phyloP scores from a whole-genome alignment of 306 rosid species.

The Senna tora region DNA sequence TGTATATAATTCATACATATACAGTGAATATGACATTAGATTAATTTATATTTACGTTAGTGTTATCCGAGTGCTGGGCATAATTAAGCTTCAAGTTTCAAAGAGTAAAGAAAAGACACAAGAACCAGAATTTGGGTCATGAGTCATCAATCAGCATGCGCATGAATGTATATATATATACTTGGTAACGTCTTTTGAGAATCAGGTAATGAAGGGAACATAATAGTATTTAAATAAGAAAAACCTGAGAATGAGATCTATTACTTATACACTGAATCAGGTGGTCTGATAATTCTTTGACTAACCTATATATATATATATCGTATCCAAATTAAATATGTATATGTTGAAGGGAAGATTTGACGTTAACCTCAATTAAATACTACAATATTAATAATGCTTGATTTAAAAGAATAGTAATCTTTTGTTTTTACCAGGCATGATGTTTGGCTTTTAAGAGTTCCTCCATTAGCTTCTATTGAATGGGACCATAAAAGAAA shows the following conservation, averaged over 20 bases:
- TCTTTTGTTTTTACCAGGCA: neutral
- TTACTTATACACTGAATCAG: conserved; percentile 7
- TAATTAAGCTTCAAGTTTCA: neutral
- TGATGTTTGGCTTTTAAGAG: neutral
- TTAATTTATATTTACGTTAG: neutral
- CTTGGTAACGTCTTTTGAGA: conserved; percentile 19
- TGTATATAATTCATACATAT: too few relatives aligned
- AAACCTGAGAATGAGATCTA: neutral
- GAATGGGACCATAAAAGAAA: neutral
- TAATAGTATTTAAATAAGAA: neutral
- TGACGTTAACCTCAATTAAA: neutral
- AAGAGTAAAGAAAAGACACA: neutral
- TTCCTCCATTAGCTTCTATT: neutral
- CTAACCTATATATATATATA: neutral
- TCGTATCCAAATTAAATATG: neutral
- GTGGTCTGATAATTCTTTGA: neutral
- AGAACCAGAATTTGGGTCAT: conserved; percentile 17
- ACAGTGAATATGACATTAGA: neutral
- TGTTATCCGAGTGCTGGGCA: neutral
- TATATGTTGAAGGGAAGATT: neutral
- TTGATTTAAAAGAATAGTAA: too few relatives aligned
- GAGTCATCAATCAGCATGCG: neutral
- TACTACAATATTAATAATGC: neutral
- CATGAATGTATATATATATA: too few relatives aligned
- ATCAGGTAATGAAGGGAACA: neutral